Base-by-base conservation (phyloP, 2,329 filamentous ascomycete species). In the Alternaria viburni region DNA sequence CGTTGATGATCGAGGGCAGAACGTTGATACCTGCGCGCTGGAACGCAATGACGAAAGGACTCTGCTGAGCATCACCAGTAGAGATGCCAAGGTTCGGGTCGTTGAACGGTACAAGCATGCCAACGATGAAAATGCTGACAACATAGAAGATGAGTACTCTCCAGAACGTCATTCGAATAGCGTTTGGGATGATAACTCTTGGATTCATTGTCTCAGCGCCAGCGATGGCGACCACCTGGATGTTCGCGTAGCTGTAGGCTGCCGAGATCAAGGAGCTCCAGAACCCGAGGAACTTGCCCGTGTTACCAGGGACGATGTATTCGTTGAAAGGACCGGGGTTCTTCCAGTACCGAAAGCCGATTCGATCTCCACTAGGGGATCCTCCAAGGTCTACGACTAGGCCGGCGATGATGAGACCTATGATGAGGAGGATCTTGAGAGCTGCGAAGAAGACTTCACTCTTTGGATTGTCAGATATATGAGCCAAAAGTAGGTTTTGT, bases 1-100 rank as follows among this genome's bases (percentile, higher is more conserved):
- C 91, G 75, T 94, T 94, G 77, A 94, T 89, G 47, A 93, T 85
- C 1, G 87, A 88, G 0, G 90, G 89, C 6, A 93, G 85, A 6
- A 85, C 89, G 13, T 82, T 84, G 59, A 93, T 88, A 0, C 90
- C 89, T 2, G 90, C 91, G 23, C 87, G 84, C 3, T 85, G 83
- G 15, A 90, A 88, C 12, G 90, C 91, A 63, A 93, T 91, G 57
- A 93, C 72, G 64, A 75, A 77, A n/a, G 73, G 77, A 49, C 61
- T 67, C 26, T 69, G 66, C 30, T 74, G 69, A 25, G 72, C 73
- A 30, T 69, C 64, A n/a, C 73, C 73, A 61, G 71, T 74, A 15
- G 78, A 83, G 3, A 86, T 85, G 21, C 80, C 72, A 7, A 89
- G 82, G 12, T 82, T 76, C 0, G 75, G 67, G 61, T 89, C 85